A percentile compares a stretch with the other conserved stretches of the same genome.
These are phyloP conservation scores for Sporormia fimetaria DNA, from an alignment of 495 filamentous ascomycete genomes.

Conservation along the genomic window DNA sequence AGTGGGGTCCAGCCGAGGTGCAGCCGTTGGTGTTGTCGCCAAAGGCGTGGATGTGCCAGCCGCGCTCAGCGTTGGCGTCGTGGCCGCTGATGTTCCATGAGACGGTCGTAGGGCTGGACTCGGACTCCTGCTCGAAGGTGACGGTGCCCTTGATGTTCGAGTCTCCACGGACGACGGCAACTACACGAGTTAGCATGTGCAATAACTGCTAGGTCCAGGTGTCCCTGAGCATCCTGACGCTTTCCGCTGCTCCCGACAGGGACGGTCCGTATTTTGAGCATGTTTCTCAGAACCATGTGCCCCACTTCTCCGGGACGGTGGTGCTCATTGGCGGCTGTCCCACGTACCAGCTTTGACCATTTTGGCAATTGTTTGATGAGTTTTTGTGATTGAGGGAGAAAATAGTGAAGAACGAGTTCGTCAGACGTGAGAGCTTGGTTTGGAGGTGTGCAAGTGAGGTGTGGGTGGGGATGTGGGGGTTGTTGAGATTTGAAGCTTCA, in stretches of 20 bases:
- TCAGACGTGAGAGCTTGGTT: not conserved
- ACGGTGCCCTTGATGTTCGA: constrained; percentile 84
- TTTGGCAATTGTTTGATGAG: constrained; percentile 17
- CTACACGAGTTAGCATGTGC: constrained; percentile 45
- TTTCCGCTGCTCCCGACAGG: too few relatives aligned
- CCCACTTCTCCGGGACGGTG: constrained; percentile 1
- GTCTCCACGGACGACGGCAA: constrained; percentile 94
- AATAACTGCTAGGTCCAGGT: not conserved
- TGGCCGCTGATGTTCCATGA: constrained; percentile 85
- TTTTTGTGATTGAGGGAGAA: constrained; percentile 5
- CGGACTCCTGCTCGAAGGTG: constrained; percentile 83
- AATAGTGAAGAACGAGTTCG: not conserved
- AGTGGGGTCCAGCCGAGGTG: constrained; percentile 94
- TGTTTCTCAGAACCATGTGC: too few relatives aligned
- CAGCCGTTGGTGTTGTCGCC: constrained; percentile 99
- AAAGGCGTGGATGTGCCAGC: constrained; percentile 96
- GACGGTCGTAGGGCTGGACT: constrained; percentile 70
- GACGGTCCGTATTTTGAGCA: too few relatives aligned
- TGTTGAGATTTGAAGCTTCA: not conserved
- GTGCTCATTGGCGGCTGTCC: not conserved
- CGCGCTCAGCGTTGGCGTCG: constrained; percentile 90
- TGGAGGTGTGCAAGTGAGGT: not conserved
- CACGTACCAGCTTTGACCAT: constrained; percentile 30
- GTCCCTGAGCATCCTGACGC: not conserved
- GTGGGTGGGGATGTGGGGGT: not conserved